Conservation (phyloP, 228 moss, liverwort and hornwort species). For the Sphagnum magellanicum region DNA sequence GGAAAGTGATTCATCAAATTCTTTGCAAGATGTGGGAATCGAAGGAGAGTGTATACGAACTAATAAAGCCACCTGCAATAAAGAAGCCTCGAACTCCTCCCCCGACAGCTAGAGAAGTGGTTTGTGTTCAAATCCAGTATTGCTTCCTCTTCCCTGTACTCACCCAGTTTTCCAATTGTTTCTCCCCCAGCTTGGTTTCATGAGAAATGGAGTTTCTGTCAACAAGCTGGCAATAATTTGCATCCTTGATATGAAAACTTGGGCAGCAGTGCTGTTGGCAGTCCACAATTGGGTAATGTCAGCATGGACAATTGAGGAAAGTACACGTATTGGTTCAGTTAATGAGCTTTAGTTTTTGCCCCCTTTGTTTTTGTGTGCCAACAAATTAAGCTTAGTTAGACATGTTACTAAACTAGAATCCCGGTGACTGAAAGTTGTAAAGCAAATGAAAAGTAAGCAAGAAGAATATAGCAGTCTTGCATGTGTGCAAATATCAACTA, state of each 20-base stretch:
- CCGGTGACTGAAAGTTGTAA: too few relatives aligned
- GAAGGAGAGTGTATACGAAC: constrained; percentile 34
- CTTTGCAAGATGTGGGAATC: constrained; percentile 36
- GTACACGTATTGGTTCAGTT: neutral
- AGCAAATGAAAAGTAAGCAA: too few relatives aligned
- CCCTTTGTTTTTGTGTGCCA: too few relatives aligned
- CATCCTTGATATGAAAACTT: neutral
- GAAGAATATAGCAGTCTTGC: too few relatives aligned
- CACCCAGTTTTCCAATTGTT: neutral
- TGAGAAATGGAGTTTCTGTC: too few relatives aligned
- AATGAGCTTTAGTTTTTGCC: too few relatives aligned
- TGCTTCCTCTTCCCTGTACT: neutral
- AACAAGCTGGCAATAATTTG: too few relatives aligned
- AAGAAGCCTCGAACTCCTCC: constrained; percentile 38
- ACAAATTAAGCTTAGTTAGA: too few relatives aligned
- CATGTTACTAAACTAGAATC: too few relatives aligned
- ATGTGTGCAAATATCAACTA: too few relatives aligned
- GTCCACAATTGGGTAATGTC: neutral
- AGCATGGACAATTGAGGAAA: neutral
- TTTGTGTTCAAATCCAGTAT: constrained; percentile 1
- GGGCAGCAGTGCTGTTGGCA: neutral
- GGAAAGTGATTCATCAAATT: neutral
- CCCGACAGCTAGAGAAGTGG: constrained; percentile 24
- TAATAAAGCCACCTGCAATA: constrained; percentile 26
- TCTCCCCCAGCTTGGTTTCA: neutral